Conservation (phyloP, 768 basidiomycete genomes). For the Termitomyces sp. region DNA sequence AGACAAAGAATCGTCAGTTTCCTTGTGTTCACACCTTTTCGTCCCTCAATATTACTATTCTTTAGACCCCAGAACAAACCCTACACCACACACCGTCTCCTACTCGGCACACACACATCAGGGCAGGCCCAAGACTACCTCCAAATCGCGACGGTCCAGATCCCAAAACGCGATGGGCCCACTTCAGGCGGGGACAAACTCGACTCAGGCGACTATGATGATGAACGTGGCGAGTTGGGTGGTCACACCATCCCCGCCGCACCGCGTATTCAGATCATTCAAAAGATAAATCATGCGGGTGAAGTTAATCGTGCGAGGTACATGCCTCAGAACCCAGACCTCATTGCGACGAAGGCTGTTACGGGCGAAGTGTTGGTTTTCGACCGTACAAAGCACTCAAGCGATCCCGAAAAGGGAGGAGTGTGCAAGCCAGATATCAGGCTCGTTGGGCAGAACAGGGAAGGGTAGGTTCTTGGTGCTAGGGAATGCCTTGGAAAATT, state of each 20-base stretch:
- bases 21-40: slow-evolving; percentile 1
- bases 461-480: slow-evolving; percentile 63
- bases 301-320: slow-evolving; percentile 98
- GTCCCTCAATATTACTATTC: neutral
- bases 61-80: slow-evolving; percentile 84
- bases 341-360: slow-evolving; percentile 93
- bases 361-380: slow-evolving; percentile 92
- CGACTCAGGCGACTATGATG: slow-evolving; percentile 78
- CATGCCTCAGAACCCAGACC: slow-evolving; percentile 98
- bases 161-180: slow-evolving; percentile 75
- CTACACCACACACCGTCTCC: slow-evolving; percentile 91
- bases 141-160: slow-evolving; percentile 90
- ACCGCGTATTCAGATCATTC: slow-evolving; percentile 84
- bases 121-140: slow-evolving; percentile 92
- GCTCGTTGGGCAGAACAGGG: slow-evolving; percentile 84
- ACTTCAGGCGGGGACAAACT: slow-evolving; percentile 68
- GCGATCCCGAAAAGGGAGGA: slow-evolving; percentile 82
- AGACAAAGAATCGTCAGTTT: slow-evolving; percentile 82
- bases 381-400: slow-evolving; percentile 95
- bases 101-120: slow-evolving; percentile 97
- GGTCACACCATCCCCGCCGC: slow-evolving; percentile 81
- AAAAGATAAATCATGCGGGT: slow-evolving; percentile 91
- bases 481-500: neutral
- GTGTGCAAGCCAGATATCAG: slow-evolving; percentile 87
- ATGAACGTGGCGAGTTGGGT: slow-evolving; percentile 92